Conservation (phyloP, 805 yeast genomes). For the Teunomyces cretensis region DNA sequence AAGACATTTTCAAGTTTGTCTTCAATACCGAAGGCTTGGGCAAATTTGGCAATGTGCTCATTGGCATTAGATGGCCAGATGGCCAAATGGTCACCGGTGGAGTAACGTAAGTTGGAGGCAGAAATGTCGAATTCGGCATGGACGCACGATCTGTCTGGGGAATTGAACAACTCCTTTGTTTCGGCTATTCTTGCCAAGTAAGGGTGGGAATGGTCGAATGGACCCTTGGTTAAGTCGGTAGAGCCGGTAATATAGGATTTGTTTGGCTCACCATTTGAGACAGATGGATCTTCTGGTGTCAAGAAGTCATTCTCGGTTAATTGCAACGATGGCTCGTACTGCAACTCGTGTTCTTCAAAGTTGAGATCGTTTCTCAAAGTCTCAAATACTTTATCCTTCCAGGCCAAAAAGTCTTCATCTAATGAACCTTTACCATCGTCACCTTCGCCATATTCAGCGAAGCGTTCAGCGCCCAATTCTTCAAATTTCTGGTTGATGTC, state of each 20-base stretch:
- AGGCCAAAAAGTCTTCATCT: slow-evolving; percentile 90
- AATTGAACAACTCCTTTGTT: slow-evolving; percentile 70
- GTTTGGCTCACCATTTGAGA: slow-evolving; percentile 79
- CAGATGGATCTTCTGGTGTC: slow-evolving; percentile 29
- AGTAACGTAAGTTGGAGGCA: slow-evolving; percentile 70
- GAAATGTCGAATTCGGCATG: slow-evolving; percentile 88
- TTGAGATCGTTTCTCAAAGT: slow-evolving; percentile 60
- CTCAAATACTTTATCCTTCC: slow-evolving; percentile 83
- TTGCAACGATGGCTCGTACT: slow-evolving; percentile 68
- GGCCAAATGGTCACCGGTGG: slow-evolving; percentile 96
- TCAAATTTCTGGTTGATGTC: slow-evolving; percentile 51
- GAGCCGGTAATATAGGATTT: slow-evolving; percentile 35
- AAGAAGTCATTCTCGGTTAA: slow-evolving; percentile 36
- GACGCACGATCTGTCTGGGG: slow-evolving; percentile 70
- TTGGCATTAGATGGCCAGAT: slow-evolving; percentile 90
- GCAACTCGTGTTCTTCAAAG: slow-evolving; percentile 77
- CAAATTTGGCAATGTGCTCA: slow-evolving; percentile 68
- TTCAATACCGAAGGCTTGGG: slow-evolving; percentile 59
- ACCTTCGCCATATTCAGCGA: slow-evolving; percentile 85
- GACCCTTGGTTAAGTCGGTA: slow-evolving; percentile 54
- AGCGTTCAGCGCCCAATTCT: slow-evolving; percentile 66
- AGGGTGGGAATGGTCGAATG: slow-evolving; percentile 81
- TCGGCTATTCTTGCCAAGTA: slow-evolving; percentile 65
- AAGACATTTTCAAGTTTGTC: slow-evolving; percentile 56
- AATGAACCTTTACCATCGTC: slow-evolving; percentile 94